Evolutionary conservation across 768 basidiomycete genomes (phyloP).

Genomic region (Tricholoma hemisulphureum): DNA sequence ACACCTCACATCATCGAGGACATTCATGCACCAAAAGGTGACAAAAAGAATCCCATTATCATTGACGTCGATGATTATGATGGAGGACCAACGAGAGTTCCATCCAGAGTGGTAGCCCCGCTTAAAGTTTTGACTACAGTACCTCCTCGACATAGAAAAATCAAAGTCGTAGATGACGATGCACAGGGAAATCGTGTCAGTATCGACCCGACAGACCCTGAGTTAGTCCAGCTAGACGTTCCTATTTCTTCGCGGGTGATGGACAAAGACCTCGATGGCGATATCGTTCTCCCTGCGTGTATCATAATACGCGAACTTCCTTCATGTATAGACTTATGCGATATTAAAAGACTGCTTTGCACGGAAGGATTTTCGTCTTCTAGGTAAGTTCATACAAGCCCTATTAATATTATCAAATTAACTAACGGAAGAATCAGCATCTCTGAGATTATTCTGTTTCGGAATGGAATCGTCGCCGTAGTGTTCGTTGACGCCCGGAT

Average conservation of each 20-base stretch:
- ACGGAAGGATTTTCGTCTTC: conserved; percentile 4
- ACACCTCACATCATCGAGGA: neutral
- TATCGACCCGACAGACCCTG: neutral
- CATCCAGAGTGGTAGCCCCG: neutral
- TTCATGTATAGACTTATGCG: neutral
- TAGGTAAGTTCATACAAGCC: neutral
- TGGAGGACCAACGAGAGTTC: neutral
- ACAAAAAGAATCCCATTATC: neutral
- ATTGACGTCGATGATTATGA: neutral
- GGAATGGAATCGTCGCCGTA: neutral
- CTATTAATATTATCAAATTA: neutral
- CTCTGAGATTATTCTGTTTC: neutral
- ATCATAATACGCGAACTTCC: neutral
- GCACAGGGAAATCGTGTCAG: neutral
- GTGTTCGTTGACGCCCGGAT: neutral
- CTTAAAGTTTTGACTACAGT: neutral
- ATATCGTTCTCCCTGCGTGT: neutral
- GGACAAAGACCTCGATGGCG: neutral
- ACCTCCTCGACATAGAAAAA: neutral
- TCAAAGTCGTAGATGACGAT: neutral
- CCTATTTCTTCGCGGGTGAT: neutral
- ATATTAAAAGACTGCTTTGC: conserved; percentile 2
- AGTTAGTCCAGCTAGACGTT: neutral
- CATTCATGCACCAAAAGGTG: neutral
- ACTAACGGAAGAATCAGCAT: neutral